These are phyloP conservation scores for Camelina hispida DNA, from an alignment of 345 rosid genomes.

Conservation along the genomic window DNA sequence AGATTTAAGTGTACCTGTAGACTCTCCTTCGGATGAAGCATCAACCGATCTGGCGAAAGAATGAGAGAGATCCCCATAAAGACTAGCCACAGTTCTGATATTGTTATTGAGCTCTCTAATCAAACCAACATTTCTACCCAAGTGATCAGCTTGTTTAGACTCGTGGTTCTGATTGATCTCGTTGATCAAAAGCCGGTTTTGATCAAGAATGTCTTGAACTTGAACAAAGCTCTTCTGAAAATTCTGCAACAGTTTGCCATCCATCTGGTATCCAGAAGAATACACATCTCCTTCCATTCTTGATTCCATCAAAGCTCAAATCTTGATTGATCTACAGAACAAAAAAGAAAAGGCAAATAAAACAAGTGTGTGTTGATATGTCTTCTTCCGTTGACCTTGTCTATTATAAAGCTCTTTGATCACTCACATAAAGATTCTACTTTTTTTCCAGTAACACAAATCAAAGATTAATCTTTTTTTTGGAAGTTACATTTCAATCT, in stretches of 20 bases:
- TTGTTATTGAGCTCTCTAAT: constrained; percentile 90
- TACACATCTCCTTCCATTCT: constrained; percentile 80
- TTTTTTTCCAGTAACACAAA: constrained; percentile 12
- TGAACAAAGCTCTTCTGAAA: constrained; percentile 81
- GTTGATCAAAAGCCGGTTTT: constrained; percentile 78
- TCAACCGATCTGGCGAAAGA: constrained; percentile 66
- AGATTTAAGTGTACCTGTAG: constrained; percentile 58
- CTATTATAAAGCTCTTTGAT: constrained; percentile 28
- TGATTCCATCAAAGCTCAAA: constrained; percentile 40
- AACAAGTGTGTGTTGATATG: not conserved
- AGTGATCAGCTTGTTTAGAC: constrained; percentile 74
- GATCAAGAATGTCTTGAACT: constrained; percentile 82
- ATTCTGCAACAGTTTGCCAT: constrained; percentile 66
- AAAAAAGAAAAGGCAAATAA: not conserved
- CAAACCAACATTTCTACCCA: constrained; percentile 78
- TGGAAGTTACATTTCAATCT: constrained; percentile 22
- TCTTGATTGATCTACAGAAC: constrained; percentile 29
- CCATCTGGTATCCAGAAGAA: constrained; percentile 63
- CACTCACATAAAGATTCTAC: constrained; percentile 7
- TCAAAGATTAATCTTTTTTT: not conserved
- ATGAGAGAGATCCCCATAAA: constrained; percentile 84
- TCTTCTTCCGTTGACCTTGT: constrained; percentile 36
- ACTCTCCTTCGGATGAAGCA: constrained; percentile 84
- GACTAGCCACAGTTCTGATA: constrained; percentile 79
- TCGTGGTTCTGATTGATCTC: constrained; percentile 89